Conservation (phyloP, 495 filamentous ascomycete species). For the Neurospora intermedia region DNA sequence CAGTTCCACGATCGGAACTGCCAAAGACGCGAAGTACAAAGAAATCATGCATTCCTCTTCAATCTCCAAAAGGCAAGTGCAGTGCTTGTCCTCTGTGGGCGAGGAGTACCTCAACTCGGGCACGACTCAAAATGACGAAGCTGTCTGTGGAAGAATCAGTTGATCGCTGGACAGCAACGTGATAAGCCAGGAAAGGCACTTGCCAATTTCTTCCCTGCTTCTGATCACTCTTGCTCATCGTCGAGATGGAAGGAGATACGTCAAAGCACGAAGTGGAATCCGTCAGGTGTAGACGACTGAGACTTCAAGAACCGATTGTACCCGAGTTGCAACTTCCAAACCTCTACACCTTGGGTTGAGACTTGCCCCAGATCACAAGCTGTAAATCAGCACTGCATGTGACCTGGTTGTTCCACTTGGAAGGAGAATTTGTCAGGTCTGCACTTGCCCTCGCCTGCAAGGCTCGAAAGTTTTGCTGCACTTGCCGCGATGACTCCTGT, state of each 20-base stretch:
- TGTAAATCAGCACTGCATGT: background rate
- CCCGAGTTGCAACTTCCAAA: background rate
- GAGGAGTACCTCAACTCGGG: background rate
- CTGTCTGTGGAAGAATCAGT: background rate
- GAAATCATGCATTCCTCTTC: background rate
- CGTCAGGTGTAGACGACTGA: background rate
- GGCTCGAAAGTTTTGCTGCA: background rate
- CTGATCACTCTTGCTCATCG: too few species aligned
- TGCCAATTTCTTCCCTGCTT: too few species aligned
- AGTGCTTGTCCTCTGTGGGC: background rate
- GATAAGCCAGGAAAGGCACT: background rate
- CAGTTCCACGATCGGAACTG: background rate
- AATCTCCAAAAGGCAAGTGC: background rate
- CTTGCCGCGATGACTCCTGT: background rate
- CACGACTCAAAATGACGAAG: background rate
- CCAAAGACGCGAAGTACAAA: background rate
- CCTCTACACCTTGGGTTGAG: background rate
- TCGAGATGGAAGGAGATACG: too few species aligned
- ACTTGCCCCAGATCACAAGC: background rate
- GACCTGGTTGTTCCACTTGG: background rate
- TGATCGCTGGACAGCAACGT: background rate
- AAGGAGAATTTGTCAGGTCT: background rate
- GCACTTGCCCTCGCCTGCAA: background rate
- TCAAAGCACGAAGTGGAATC: background rate
- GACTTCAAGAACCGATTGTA: background rate